Conservation (phyloP, 108 stramenopile genomes). For the Stephanodiscus minutulus region DNA sequence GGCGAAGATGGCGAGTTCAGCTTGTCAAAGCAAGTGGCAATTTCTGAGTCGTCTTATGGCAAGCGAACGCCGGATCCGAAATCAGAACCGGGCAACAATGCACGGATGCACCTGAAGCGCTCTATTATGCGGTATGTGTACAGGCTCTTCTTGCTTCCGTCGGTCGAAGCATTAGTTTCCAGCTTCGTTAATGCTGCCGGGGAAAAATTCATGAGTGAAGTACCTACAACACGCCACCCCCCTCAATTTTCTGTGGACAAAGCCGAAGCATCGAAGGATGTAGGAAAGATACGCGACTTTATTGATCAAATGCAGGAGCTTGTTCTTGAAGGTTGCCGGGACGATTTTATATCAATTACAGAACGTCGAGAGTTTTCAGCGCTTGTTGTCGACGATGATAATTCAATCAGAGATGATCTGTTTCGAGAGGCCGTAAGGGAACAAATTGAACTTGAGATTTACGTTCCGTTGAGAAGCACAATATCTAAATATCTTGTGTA, state of each 20-base stretch:
- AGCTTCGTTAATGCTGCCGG: constrained; percentile 68
- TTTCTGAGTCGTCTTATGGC: constrained; percentile 43
- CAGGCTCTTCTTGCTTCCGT: constrained; percentile 73
- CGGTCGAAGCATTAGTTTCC: constrained; percentile 58
- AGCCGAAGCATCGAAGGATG: constrained; percentile 44
- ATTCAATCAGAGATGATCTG: constrained; percentile 54
- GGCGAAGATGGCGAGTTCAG: constrained; percentile 12
- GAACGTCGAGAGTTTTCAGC: constrained; percentile 53
- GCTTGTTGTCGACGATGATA: constrained; percentile 30
- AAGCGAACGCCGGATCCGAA: constrained; percentile 30
- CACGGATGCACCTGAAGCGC: constrained; percentile 59
- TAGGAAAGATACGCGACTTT: constrained; percentile 65
- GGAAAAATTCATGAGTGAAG: constrained; percentile 41
- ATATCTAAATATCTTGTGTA: constrained; percentile 79
- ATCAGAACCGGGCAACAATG: constrained; percentile 43
- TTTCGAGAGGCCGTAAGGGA: constrained; percentile 80
- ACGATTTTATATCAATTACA: constrained; percentile 69
- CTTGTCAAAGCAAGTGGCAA: constrained; percentile 47
- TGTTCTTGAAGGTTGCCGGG: constrained; percentile 72
- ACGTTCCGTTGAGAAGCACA: constrained; percentile 79
- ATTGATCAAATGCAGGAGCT: constrained; percentile 81
- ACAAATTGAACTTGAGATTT: constrained; percentile 86
- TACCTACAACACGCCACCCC: constrained; percentile 34
- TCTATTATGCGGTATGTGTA: constrained; percentile 78
- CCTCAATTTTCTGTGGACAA: constrained; percentile 33